A percentile compares a stretch with the other conserved stretches of the same genome.
Conservation (phyloP, 2,329 filamentous ascomycete species). For the Trichoderma sp. region DNA sequence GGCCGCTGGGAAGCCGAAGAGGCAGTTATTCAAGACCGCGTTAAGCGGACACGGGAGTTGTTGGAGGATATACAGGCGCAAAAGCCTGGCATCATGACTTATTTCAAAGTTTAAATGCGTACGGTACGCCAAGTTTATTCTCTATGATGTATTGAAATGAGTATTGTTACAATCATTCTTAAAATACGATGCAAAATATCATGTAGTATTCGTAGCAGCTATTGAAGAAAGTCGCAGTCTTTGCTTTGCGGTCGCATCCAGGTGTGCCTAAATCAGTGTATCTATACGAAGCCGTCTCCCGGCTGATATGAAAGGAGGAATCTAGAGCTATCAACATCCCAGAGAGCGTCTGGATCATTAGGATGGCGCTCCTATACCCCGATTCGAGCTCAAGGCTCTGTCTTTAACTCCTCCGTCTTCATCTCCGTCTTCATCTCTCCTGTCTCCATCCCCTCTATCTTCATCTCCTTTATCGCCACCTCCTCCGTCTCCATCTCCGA, state of each 20-base stretch:
- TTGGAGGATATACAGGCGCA: constrained; percentile 51
- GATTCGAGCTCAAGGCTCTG: background rate
- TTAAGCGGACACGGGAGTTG: constrained; percentile 53
- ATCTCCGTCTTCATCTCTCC: constrained; percentile 26
- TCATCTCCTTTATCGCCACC: constrained; percentile 28
- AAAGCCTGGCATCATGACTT: constrained; percentile 36
- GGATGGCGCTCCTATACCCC: background rate
- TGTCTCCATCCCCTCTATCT: constrained; percentile 4
- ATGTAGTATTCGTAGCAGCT: constrained; percentile 22
- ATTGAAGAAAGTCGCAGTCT: background rate
- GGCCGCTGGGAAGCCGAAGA: constrained; percentile 58
- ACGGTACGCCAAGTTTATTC: background rate
- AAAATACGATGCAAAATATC: background rate
- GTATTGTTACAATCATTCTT: background rate
- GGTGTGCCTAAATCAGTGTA: background rate
- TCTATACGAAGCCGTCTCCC: background rate
- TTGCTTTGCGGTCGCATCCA: background rate
- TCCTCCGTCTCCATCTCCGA: constrained; percentile 25
- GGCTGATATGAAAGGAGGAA: background rate
- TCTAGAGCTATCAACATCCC: background rate
- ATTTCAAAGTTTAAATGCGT: constrained; percentile 45
- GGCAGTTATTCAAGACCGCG: constrained; percentile 55
- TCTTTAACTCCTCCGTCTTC: constrained; percentile 25
- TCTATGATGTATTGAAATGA: constrained; percentile 5
- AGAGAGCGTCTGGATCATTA: background rate